Percentiles rank a stretch among this genome's conserved stretches.
These are phyloP conservation scores for Rubia tinctorum DNA, from an alignment of 305 asterid genomes.

Conservation along the genomic window DNA sequence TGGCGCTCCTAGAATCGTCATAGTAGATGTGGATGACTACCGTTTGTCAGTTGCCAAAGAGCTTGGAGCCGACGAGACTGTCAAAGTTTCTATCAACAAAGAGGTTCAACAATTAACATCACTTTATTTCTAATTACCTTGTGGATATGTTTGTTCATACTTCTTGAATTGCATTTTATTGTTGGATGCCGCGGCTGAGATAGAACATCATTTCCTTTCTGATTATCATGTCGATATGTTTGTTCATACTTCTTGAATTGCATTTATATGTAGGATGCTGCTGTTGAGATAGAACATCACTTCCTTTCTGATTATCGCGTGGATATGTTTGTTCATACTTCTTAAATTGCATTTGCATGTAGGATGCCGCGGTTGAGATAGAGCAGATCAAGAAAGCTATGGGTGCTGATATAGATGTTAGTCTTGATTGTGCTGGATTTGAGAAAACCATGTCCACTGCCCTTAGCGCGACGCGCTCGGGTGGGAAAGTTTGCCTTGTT, in stretches of 20 bases:
- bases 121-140: neutral
- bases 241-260: slow-evolving; percentile 5
- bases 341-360: neutral
- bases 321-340: slow-evolving; percentile 8
- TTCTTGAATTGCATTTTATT: neutral
- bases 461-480: slow-evolving; percentile 61
- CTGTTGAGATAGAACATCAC: slow-evolving; percentile 43
- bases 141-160: slow-evolving; percentile 1
- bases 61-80: slow-evolving; percentile 70
- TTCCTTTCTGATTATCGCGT: neutral
- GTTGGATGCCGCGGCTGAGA: slow-evolving; percentile 58
- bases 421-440: slow-evolving; percentile 82
- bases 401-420: slow-evolving; percentile 53
- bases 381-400: slow-evolving; percentile 59
- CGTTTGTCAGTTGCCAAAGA: slow-evolving; percentile 79
- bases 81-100: slow-evolving; percentile 60
- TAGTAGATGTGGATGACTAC: slow-evolving; percentile 73
- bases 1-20: slow-evolving; percentile 74
- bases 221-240: neutral
- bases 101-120: slow-evolving; percentile 31
- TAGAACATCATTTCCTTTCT: slow-evolving; percentile 21
- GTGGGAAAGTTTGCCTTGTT: slow-evolving; percentile 89
- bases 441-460: slow-evolving; percentile 83
- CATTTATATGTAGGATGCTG: slow-evolving; percentile 35
- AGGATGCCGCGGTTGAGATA: slow-evolving; percentile 63